These are phyloP conservation scores for Quercus lobata DNA, from an alignment of 331 rosid genomes.

Conservation along the genomic window DNA sequence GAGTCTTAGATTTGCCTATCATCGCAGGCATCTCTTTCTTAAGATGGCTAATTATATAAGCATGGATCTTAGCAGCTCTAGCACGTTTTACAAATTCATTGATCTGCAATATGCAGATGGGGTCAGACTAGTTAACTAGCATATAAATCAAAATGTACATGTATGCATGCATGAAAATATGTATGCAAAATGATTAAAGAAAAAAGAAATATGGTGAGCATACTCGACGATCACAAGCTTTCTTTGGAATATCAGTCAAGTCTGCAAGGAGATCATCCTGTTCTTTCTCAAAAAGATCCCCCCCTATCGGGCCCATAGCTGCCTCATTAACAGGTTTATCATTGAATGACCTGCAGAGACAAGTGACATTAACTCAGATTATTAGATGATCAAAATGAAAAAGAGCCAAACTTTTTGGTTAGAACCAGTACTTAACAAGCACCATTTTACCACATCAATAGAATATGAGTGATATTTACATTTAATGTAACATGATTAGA, in stretches of 20 bases:
- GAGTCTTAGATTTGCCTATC: constrained; percentile 90
- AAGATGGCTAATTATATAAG: constrained; percentile 87
- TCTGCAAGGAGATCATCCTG: constrained; percentile 77
- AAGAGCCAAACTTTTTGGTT: too few species aligned
- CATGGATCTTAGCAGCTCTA: constrained; percentile 92
- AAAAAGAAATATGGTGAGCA: constrained; percentile 7
- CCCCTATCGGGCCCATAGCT: constrained; percentile 55
- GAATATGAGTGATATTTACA: too few species aligned
- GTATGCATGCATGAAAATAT: not conserved
- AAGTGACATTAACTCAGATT: not conserved
- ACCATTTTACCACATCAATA: too few species aligned
- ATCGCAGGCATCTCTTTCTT: constrained; percentile 93
- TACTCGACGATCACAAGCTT: constrained; percentile 93
- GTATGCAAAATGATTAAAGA: not conserved
- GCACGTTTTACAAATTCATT: constrained; percentile 96
- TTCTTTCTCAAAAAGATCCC: constrained; percentile 78
- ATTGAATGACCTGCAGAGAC: constrained; percentile 61
- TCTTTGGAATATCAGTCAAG: constrained; percentile 83
- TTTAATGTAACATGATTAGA: not conserved
- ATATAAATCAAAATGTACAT: not conserved
- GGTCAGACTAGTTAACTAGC: not conserved
- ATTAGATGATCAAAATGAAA: not conserved
- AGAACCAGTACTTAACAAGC: too few species aligned
- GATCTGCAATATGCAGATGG: constrained; percentile 51
- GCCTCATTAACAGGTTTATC: constrained; percentile 66